These are phyloP conservation scores for Parachaetomium inaequale DNA, from an alignment of 495 filamentous ascomycete genomes.

Conservation along the genomic window DNA sequence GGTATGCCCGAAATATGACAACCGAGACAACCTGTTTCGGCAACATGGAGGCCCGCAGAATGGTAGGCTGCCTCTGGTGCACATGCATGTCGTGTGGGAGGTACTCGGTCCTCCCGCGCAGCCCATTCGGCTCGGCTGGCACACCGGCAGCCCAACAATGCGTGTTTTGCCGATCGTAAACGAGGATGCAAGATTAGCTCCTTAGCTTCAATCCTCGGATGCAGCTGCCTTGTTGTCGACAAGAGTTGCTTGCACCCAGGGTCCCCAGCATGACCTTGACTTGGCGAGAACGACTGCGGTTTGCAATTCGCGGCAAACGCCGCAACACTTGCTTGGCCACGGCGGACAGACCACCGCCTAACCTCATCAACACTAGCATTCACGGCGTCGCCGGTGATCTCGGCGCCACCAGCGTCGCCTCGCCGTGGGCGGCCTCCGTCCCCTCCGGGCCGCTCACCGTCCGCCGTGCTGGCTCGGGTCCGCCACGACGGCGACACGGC, in stretches of 20 bases:
- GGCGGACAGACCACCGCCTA: neutral
- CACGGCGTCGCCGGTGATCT: neutral
- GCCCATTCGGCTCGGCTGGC: too few relatives aligned
- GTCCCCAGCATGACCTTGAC: too few relatives aligned
- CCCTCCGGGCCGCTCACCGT: neutral
- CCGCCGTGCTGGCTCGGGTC: neutral
- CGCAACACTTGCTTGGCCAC: neutral
- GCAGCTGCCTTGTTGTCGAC: too few relatives aligned
- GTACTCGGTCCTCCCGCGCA: too few relatives aligned
- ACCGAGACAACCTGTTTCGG: neutral
- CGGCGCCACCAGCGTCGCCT: neutral
- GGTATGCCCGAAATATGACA: neutral
- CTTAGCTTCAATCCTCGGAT: too few relatives aligned
- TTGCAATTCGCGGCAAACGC: slow-evolving; percentile 3
- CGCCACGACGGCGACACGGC: neutral
- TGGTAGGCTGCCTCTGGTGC: too few relatives aligned
- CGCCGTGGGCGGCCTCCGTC: neutral
- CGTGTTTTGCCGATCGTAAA: too few relatives aligned
- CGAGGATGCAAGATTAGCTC: too few relatives aligned
- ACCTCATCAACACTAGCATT: too few relatives aligned
- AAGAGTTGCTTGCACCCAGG: too few relatives aligned
- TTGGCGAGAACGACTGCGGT: neutral
- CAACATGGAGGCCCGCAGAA: neutral
- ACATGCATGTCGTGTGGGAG: too few relatives aligned
- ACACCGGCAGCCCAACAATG: too few relatives aligned